These are phyloP conservation scores for Dillenia turbinata DNA, from an alignment of 164 flowering plant species.

Conservation along the genomic window DNA sequence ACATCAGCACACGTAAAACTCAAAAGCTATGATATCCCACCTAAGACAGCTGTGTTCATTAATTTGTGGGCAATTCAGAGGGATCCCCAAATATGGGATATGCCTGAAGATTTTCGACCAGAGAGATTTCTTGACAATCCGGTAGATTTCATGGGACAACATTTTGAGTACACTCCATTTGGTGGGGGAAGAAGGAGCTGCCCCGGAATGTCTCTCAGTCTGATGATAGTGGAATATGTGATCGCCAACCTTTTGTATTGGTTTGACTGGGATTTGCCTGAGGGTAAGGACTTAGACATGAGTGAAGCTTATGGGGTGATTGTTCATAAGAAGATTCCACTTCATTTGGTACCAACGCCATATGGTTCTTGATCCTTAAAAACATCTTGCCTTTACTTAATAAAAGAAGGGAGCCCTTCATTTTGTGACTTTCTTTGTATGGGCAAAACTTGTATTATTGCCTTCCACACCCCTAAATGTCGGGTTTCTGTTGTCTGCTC, in stretches of 20 bases:
- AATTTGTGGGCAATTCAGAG: background rate
- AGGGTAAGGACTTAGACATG: background rate
- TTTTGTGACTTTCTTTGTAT: too few relatives aligned
- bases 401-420: too few relatives aligned
- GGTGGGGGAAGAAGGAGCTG: background rate
- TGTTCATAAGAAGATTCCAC: too few relatives aligned
- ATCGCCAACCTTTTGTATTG: background rate
- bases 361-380: too few relatives aligned
- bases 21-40: background rate
- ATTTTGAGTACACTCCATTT: background rate
- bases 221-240: background rate
- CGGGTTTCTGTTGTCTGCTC: too few relatives aligned
- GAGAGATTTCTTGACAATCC: background rate
- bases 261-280: constrained; percentile 1
- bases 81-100: background rate
- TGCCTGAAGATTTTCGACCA: background rate
- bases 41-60: background rate
- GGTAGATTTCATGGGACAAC: background rate
- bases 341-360: too few relatives aligned
- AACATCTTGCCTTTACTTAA: too few relatives aligned
- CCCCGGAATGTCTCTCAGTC: background rate
- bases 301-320: too few relatives aligned
- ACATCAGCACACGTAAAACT: background rate
- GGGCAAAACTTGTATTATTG: too few relatives aligned
- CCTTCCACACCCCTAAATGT: too few relatives aligned